These are phyloP conservation scores for Diaporthe citrichinensis DNA, from an alignment of 2,329 filamentous ascomycete species.

Conservation along the genomic window DNA sequence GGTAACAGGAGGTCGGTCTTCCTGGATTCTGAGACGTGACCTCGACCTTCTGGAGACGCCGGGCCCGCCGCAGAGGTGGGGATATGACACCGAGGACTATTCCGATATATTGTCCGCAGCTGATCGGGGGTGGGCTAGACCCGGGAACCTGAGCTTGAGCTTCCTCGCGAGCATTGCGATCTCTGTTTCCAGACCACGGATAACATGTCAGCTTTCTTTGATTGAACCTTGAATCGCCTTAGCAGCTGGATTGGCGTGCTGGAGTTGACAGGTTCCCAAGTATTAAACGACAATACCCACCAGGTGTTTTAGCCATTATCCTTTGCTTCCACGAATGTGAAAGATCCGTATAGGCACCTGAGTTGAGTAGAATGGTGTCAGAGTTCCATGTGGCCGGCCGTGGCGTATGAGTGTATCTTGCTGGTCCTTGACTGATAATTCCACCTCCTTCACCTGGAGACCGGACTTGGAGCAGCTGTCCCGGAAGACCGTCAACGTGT, in stretches of 20 bases:
- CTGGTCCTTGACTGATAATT: slow-evolving; percentile 21
- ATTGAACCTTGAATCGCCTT: neutral
- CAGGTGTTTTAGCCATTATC: neutral
- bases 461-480: slow-evolving; percentile 24
- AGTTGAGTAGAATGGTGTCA: slow-evolving; percentile 37
- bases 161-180: neutral
- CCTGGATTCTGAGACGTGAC: neutral
- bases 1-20: too few species aligned
- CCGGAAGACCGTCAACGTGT: slow-evolving; percentile 26
- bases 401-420: neutral
- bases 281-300: neutral
- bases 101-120: neutral
- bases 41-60: neutral
- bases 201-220: neutral
- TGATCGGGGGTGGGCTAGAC: neutral
- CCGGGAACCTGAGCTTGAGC: neutral
- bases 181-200: neutral
- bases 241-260: neutral
- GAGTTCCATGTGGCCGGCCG: neutral
- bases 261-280: too few species aligned
- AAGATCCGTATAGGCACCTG: slow-evolving; percentile 37
- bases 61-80: neutral
- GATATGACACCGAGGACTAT: neutral
- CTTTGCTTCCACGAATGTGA: neutral
- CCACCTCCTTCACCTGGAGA: slow-evolving; percentile 4